Evolutionary conservation across 2,329 filamentous ascomycete genomes (phyloP).

Genomic region (Aspergillus hortae): DNA sequence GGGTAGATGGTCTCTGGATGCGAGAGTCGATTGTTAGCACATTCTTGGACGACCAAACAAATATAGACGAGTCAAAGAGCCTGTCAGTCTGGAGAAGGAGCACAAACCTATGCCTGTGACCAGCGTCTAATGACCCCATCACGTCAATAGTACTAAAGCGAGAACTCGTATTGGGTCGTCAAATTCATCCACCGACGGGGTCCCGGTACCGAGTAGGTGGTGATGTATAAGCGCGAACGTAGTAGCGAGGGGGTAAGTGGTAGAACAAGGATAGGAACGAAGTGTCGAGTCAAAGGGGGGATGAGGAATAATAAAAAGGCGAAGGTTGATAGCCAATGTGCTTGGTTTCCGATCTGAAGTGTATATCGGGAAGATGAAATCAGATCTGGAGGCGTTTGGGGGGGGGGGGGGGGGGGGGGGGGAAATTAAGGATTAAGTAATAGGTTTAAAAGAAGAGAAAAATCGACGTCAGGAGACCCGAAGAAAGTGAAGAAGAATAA

Average conservation of each 20-base stretch:
- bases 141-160: slow-evolving; percentile 17
- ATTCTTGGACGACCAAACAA: neutral
- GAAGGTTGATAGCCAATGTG: neutral
- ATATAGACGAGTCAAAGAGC: slow-evolving; percentile 2
- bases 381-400: neutral
- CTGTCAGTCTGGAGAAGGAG: neutral
- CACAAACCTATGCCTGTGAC: slow-evolving; percentile 35
- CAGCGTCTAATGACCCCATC: slow-evolving; percentile 40
- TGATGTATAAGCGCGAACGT: neutral
- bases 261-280: neutral
- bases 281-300: neutral
- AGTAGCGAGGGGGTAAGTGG: too few relatives aligned
- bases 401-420: neutral
- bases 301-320: neutral
- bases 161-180: neutral
- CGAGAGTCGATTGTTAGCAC: neutral
- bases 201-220: neutral
- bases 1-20: slow-evolving; percentile 40
- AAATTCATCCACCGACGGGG: slow-evolving; percentile 15
- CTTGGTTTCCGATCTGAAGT: neutral
- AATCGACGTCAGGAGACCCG: neutral
- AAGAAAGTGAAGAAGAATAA: slow-evolving; percentile 2
- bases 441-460: neutral
- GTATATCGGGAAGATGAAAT: neutral
- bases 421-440: slow-evolving; percentile 3